Base-by-base conservation (phyloP, 768 basidiomycete species). In the Lentinus tigrinus region DNA sequence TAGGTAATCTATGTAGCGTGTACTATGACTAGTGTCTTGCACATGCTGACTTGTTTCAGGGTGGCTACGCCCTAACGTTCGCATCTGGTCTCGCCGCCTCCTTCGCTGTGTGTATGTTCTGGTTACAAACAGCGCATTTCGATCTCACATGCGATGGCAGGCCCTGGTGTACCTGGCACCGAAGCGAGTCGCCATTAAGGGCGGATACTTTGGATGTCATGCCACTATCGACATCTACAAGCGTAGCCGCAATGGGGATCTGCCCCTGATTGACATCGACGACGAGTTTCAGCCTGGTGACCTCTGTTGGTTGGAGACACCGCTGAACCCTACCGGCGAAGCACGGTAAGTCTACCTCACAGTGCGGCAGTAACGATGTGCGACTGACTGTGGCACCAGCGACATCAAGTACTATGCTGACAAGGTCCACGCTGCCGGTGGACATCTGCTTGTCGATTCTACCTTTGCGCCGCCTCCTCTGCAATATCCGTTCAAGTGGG, bases 381-480 rank as follows among this genome's bases (percentile, higher is more conserved):
- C 7, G 16, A 4, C 44, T 58, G 10, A 53, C 23, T 16, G 17
- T 36, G 34, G 13, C 40, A 19, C 31, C 36, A 89, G 88, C 54
- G 85, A 92, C 63, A 91, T 95, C 50, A 76, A 83, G 63, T 80
- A 88, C 67, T 95, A 93, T 69, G 89, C 91, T 8, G 80, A 91
- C 65, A 92, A 91, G 77, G 88, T 87, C 57, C 92, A 93, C 66
- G 81, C 84, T 49, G 85, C 81, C 2, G 87, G 88, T 4, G 93
- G 88, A 6, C 83, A 81, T 49, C 69, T 96, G 17, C 58, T 89
- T 0, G 76, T 95, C 6, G 94, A 96, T 69, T 83, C 93, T 2
- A 95, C 94, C 0, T 94, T 96, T 70, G 93, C 80, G 0, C 94
- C 94, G 43, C 94, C 94, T 3, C 92, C 92, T 1, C 78, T 95